Base-by-base conservation (phyloP, 208 protist genomes). In the Acanthamoeba polyphaga region DNA sequence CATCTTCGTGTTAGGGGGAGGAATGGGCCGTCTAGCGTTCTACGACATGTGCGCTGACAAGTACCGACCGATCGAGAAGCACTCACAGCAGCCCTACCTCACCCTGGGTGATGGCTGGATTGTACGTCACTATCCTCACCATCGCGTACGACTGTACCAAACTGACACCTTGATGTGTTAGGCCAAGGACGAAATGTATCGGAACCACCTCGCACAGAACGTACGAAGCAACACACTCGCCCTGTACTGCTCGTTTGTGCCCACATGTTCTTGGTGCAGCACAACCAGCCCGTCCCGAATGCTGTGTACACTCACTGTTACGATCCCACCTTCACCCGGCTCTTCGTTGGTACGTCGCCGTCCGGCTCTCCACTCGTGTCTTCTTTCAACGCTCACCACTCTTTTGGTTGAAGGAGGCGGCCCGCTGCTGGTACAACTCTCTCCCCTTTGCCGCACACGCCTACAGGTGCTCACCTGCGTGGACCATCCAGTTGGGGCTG, bases 281-380 rank as follows among this genome's bases (percentile, higher is more conserved):
- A 49, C 38, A 82, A 51, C 19, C 72, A 82, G 6, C 9, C 24
- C n/a, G 51, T 88, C 46, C 29, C 51, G n/a, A 88, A 88, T 24
- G 80, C 80, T 27, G 27, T 64, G 1, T 64, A 88, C 53, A 66
- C 80, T 49, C 80, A 88, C n/a, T 64, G 51, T 29, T 88, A 88
- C 10, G 80, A 88, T 34, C 80, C 80, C 3, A 49, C 80, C 3
- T 64, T 12, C 13, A 88, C 80, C 19, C 6, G 80, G n/a, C 80
- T 88, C 29, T 88, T 88, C 53, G 80, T 88, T 19, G 80, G 80
- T 88, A 24, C n/a, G 80, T 82, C 6, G 24, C 32, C 6, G 8
- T 17, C 22, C 22, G 29, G 9, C 8, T 38, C 68, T 51, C 38
- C 43, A 32, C 3, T 29, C 38, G 29, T 74, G 66, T 29, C 27